Base-by-base conservation (phyloP, 495 filamentous ascomycete species). In the Entonaema liquescens region DNA sequence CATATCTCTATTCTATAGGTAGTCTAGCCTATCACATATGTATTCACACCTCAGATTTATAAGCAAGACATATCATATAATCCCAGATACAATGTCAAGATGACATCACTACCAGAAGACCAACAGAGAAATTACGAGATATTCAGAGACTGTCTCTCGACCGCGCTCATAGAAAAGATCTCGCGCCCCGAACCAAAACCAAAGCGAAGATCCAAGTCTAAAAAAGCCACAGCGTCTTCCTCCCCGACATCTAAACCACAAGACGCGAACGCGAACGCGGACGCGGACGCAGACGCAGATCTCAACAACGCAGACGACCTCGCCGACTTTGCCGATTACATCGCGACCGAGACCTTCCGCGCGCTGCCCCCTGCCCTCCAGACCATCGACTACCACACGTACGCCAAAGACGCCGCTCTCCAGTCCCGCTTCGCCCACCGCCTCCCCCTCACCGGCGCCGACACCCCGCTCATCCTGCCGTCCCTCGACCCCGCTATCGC, bases 301-400 rank as follows among this genome's bases (percentile, higher is more conserved):
- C 28, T 70, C 53, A 44, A 33, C 13, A 71, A 68, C 72, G 86
- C 87, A 8, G 89, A 89, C 63, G 92, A 93, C 55, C 79, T 94
- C 28, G 85, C 83, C 49, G 93, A 95, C 5, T 95, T 95, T 76
- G 88, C 80, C 17, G 76, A 93, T 84, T 95, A 93, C 83, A 84
- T 95, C 63, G 88, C 91, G 12, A 76, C 80, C 26, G 87, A 91
- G 75, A 86, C 88, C 65, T 97, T 93, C 83, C 69, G 80, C 33
- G 79, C 83, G 52, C 85, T 95, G 29, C 91, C 91, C 2, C 7
- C 55, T 0, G 71, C 81, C 23, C 83, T 95, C 2, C 86, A 88
- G 73, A 81, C 81, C n/a, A 78, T 93, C 29, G 83, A 84, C 67
- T 89, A 92, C 78, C 78, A 87, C 58, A 70, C 77, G 53, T 84